Conservation (phyloP, 2,329 filamentous ascomycete genomes). For the Aspergillus vadensis region DNA sequence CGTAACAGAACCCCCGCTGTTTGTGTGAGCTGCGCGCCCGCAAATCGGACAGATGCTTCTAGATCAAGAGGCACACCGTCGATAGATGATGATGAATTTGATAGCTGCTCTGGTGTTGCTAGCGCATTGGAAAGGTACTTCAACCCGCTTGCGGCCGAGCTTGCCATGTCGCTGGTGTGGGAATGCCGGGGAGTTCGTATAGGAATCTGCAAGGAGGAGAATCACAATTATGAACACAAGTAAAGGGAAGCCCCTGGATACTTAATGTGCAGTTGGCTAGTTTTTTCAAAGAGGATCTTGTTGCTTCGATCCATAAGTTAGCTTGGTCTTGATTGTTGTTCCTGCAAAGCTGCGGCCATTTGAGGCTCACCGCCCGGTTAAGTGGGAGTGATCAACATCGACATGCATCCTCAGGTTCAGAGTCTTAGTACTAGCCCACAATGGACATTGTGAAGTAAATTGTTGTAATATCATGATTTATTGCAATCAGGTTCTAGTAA, state of each 20-base stretch:
- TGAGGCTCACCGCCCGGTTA: background rate
- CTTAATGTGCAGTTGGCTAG: background rate
- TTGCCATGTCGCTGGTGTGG: slow-evolving; percentile 24
- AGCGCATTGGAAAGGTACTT: slow-evolving; percentile 49
- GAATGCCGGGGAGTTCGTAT: background rate
- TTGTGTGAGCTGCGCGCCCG: slow-evolving; percentile 49
- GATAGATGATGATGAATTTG: slow-evolving; percentile 46
- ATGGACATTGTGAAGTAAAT: too few relatives aligned
- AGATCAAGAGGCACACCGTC: slow-evolving; percentile 46
- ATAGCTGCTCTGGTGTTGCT: slow-evolving; percentile 48
- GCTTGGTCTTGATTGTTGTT: background rate
- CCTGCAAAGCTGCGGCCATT: background rate
- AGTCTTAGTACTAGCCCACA: too few relatives aligned
- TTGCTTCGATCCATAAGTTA: background rate
- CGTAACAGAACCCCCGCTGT: slow-evolving; percentile 68
- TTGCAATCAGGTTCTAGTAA: too few relatives aligned
- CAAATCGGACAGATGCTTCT: slow-evolving; percentile 48
- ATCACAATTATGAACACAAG: too few relatives aligned
- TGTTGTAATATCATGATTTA: too few relatives aligned
- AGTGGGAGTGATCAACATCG: background rate
- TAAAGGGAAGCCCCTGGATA: background rate
- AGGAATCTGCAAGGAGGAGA: background rate
- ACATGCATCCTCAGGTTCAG: too few relatives aligned
- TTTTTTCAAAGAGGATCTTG: background rate
- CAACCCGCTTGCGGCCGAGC: slow-evolving; percentile 27